phyloP scores from a whole-genome alignment of 2,329 filamentous ascomycete species.

The Pyrenophora graminea region DNA sequence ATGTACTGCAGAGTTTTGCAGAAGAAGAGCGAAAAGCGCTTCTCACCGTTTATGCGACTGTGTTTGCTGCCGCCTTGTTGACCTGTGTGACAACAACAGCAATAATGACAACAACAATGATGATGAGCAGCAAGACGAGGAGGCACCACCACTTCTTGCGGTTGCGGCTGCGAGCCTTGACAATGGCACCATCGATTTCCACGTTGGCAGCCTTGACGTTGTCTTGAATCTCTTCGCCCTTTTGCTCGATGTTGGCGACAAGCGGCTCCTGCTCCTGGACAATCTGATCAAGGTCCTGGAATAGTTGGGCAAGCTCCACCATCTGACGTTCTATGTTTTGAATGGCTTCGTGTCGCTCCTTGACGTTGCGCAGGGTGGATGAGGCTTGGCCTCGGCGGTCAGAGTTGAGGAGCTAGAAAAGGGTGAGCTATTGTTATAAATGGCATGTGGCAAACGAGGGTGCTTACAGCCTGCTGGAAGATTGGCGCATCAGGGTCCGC shows the following conservation, averaged over 20 bases:
- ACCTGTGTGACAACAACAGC: constrained; percentile 42
- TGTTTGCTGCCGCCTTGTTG: constrained; percentile 28
- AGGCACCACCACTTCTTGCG: constrained; percentile 98
- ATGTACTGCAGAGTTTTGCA: neutral
- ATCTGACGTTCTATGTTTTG: constrained; percentile 91
- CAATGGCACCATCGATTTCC: constrained; percentile 80
- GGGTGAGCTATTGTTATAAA: constrained; percentile 15
- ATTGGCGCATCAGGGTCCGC: constrained; percentile 76
- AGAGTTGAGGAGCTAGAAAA: constrained; percentile 69
- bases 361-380: constrained; percentile 76
- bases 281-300: constrained; percentile 85
- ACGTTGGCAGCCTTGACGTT: constrained; percentile 85
- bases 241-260: constrained; percentile 80
- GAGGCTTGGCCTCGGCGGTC: constrained; percentile 81
- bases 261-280: constrained; percentile 84
- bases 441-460: neutral
- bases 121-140: constrained; percentile 62
- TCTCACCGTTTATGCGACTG: neutral
- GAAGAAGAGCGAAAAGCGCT: neutral
- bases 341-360: constrained; percentile 82
- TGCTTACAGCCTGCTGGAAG: constrained; percentile 75
- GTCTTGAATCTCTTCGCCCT: constrained; percentile 81
- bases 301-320: constrained; percentile 82
- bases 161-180: constrained; percentile 68
- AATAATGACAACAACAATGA: constrained; percentile 47